Evolutionary conservation across 2,329 filamentous ascomycete genomes (phyloP).

Genomic region (Cordyceps pruinosa): DNA sequence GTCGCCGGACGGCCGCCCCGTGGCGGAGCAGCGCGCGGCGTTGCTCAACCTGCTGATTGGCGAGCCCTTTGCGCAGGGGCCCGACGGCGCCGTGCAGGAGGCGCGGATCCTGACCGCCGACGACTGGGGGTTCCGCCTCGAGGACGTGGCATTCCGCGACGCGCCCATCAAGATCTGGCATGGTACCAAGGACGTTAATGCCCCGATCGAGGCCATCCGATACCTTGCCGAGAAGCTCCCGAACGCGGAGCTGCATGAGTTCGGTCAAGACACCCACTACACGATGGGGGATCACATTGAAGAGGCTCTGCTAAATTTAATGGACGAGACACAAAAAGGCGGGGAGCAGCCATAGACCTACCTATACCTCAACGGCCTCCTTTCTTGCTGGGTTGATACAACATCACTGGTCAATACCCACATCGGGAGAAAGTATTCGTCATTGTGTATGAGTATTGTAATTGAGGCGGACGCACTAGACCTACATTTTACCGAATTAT

Average conservation of each 20-base stretch:
- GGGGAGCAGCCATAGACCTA: not conserved
- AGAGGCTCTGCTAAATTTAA: constrained; percentile 4
- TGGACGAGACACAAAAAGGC: not conserved
- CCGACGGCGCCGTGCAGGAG: constrained; percentile 21
- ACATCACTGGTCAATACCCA: too few species aligned
- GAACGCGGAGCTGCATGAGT: constrained; percentile 26
- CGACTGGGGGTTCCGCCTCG: constrained; percentile 25
- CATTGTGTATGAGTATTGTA: not conserved
- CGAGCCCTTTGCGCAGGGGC: constrained; percentile 24
- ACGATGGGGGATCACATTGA: constrained; percentile 22
- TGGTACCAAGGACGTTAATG: constrained; percentile 25
- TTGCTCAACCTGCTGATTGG: constrained; percentile 24
- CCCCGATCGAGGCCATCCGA: constrained; percentile 27
- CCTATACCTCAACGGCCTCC: not conserved
- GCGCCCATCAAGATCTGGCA: constrained; percentile 26
- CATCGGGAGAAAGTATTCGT: not conserved
- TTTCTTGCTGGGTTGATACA: not conserved
- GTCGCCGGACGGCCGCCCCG: constrained; percentile 5
- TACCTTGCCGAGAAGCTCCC: constrained; percentile 31
- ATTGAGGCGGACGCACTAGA: too few species aligned
- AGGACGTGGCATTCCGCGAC: constrained; percentile 20
- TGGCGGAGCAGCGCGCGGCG: constrained; percentile 20
- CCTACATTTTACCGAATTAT: too few species aligned
- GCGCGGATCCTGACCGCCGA: constrained; percentile 22
- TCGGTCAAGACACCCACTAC: constrained; percentile 27